A percentile compares a stretch with the other conserved stretches of the same genome.
Evolutionary conservation across 805 yeast genomes (phyloP).

Genomic region (Ogataea parapolymorpha): DNA sequence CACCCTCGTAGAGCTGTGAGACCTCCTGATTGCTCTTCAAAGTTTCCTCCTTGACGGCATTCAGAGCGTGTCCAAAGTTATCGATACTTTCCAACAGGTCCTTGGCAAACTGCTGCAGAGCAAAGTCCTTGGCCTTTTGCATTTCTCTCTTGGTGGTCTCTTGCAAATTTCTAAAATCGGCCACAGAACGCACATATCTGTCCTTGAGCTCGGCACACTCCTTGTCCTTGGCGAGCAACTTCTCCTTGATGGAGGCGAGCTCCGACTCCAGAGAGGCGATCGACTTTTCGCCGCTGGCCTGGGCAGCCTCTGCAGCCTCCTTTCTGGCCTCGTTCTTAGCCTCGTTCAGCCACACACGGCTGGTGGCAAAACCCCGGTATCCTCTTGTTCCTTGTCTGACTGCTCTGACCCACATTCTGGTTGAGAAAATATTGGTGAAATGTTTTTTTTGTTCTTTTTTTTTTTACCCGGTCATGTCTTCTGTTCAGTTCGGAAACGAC

Average conservation of each 20-base stretch:
- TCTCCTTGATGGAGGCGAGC: slow-evolving; percentile 44
- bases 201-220: slow-evolving; percentile 82
- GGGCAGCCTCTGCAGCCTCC: slow-evolving; percentile 9
- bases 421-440: neutral
- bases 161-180: slow-evolving; percentile 91
- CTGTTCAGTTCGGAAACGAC: slow-evolving; percentile 47
- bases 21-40: slow-evolving; percentile 59
- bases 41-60: slow-evolving; percentile 64
- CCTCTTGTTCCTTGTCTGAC: slow-evolving; percentile 1
- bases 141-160: slow-evolving; percentile 85
- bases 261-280: slow-evolving; percentile 30
- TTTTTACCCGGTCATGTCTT: slow-evolving; percentile 14
- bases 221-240: slow-evolving; percentile 59
- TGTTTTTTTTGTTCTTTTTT: slow-evolving; percentile 2
- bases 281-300: slow-evolving; percentile 11
- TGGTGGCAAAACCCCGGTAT: slow-evolving; percentile 23
- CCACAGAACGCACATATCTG: slow-evolving; percentile 75
- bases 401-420: slow-evolving; percentile 5
- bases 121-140: slow-evolving; percentile 84
- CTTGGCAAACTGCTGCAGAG: slow-evolving; percentile 86
- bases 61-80: slow-evolving; percentile 83
- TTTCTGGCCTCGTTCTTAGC: slow-evolving; percentile 30
- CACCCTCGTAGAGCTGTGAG: slow-evolving; percentile 78
- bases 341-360: slow-evolving; percentile 30
- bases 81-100: slow-evolving; percentile 88